These are phyloP conservation scores for Capronia coronata DNA, from an alignment of 2,329 filamentous ascomycete species.

Conservation along the genomic window DNA sequence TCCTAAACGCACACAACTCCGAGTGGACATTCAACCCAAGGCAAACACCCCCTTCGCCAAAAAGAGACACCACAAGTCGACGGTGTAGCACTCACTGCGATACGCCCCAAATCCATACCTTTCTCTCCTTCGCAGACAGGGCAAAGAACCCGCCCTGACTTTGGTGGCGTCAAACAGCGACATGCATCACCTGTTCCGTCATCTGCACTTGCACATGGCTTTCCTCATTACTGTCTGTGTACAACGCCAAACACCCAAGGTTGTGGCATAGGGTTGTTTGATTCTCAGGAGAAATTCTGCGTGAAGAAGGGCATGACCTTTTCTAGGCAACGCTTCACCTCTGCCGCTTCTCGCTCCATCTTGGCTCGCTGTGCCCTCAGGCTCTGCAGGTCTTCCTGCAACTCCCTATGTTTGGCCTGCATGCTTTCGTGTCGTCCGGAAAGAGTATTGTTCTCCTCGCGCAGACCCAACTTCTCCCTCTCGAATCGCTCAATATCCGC, in stretches of 20 bases:
- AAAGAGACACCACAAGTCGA: not conserved
- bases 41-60: not conserved
- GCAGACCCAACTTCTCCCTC: slow-evolving; percentile 68
- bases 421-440: slow-evolving; percentile 72
- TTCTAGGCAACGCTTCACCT: slow-evolving; percentile 79
- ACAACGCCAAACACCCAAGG: too few species aligned
- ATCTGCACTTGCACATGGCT: too few species aligned
- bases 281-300: slow-evolving; percentile 23
- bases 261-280: too few species aligned
- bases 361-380: slow-evolving; percentile 78
- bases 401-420: slow-evolving; percentile 67
- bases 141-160: too few species aligned
- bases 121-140: too few species aligned
- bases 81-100: not conserved
- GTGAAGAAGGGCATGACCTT: slow-evolving; percentile 62
- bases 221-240: too few species aligned
- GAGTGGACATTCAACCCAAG: not conserved
- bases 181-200: too few species aligned
- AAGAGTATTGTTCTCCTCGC: slow-evolving; percentile 68
- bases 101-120: not conserved
- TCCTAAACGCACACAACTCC: not conserved
- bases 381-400: slow-evolving; percentile 80
- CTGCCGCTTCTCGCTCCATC: slow-evolving; percentile 78
- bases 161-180: too few species aligned
- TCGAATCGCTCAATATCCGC: slow-evolving; percentile 78